Base-by-base conservation (phyloP, 163 green algal species). In the Scenedesmus sp. region DNA sequence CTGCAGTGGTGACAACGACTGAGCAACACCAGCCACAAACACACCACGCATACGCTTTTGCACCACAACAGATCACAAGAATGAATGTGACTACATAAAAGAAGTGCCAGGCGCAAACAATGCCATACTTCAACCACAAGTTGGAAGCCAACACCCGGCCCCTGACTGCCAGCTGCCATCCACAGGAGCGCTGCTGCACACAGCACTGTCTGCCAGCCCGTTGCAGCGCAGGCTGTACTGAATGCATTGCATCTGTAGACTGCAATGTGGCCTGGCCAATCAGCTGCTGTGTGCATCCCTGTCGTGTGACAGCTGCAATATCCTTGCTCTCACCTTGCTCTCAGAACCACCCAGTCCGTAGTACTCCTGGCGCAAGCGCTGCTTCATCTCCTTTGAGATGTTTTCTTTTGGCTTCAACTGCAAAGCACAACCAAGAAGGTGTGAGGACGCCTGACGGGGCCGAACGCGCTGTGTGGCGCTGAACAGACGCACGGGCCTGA, bases 311-410 rank as follows among this genome's bases (percentile, higher is more conserved):
- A 83, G 73, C 73, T 83, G 73, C 37, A 83, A 33, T 83, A 53
- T 53, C 73, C 65, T 76, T 76, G 65, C 65, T 91, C 92, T 92
- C 91, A 95, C 93, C 91, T 83, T 92, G 90, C 94, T 94, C 51
- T 94, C 94, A 56, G 94, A 83, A 42, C 95, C 95, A 33, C 95
- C 95, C 6, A 96, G 65, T 0, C 93, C 93, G 2, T 93, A 87
- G 90, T 97, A 97, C 92, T 97, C 95, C 68, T 94, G 16, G 1
- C 92, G 83, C 53, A 97, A 85, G 10, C 87, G 85, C 44, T 93
- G 59, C 93, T 96, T 96, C 93, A 95, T 96, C 90, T 96, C 94
- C 91, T 93, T 93, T 26, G 89, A 94, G 88, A 96, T 44, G 91
- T 95, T 95, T 81, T 88, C 79, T 81, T 94, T 35, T 18, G 40